phyloP scores from a whole-genome alignment of 331 rosid genomes.

The Malus hybrid region DNA sequence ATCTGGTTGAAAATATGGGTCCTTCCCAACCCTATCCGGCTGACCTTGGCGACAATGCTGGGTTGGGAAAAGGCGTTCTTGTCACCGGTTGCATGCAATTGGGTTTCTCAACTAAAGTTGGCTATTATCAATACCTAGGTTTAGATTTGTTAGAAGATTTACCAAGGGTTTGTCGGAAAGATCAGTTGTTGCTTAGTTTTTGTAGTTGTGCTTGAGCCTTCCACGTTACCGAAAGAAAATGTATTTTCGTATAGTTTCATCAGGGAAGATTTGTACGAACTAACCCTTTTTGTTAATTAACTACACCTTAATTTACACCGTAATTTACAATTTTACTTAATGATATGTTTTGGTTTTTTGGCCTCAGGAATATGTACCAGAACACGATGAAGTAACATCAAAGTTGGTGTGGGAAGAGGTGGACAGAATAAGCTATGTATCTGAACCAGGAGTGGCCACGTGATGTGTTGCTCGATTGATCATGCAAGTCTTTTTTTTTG shows the following conservation, averaged over 20 bases:
- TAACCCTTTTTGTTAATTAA: no score
- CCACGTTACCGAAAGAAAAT: neutral
- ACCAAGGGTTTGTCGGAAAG: neutral
- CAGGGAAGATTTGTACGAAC: neutral
- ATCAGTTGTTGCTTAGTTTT: neutral
- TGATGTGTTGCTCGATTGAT: constrained; percentile 16
- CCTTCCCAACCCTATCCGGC: neutral
- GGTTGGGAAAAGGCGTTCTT: no score
- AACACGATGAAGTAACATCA: constrained; percentile 75
- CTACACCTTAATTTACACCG: neutral
- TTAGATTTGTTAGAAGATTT: neutral
- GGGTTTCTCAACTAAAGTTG: no score
- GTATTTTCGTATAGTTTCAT: neutral
- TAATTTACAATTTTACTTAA: neutral
- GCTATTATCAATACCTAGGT: neutral
- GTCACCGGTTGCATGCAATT: no score
- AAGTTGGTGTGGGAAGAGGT: constrained; percentile 93
- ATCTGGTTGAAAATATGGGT: neutral
- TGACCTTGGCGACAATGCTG: neutral
- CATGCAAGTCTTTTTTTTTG: neutral
- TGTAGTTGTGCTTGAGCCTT: neutral
- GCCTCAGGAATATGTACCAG: constrained; percentile 79
- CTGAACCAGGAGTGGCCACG: constrained; percentile 74
- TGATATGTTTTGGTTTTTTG: neutral
- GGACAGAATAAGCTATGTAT: constrained; percentile 48